These are phyloP conservation scores for Yarrowia sp. DNA, from an alignment of 805 yeast genomes.

Conservation along the genomic window DNA sequence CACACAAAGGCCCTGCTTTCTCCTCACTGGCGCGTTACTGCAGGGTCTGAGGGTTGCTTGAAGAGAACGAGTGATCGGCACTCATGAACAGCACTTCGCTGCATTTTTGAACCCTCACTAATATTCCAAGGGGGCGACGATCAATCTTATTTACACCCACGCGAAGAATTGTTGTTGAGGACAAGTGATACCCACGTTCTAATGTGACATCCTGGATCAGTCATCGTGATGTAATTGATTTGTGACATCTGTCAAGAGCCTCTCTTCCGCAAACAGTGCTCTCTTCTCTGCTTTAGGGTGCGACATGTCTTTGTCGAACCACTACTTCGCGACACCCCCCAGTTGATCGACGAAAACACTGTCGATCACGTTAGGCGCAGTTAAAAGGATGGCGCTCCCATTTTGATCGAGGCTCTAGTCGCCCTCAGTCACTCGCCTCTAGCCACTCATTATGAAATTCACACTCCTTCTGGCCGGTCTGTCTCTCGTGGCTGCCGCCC, in stretches of 20 bases:
- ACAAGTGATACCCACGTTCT: no score
- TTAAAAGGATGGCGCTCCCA: slow-evolving; percentile 23
- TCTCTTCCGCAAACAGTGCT: neutral
- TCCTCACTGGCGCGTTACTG: slow-evolving; percentile 14
- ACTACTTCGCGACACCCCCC: slow-evolving; percentile 16
- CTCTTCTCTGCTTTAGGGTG: neutral
- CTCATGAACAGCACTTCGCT: slow-evolving; percentile 15
- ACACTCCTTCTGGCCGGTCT: slow-evolving; percentile 32
- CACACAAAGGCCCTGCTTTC: slow-evolving; percentile 14
- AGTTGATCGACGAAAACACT: slow-evolving; percentile 38
- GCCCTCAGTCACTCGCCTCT: slow-evolving; percentile 7
- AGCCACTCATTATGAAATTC: slow-evolving; percentile 33
- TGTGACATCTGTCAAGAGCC: no score
- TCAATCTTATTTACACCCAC: slow-evolving; percentile 14
- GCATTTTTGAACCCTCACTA: slow-evolving; percentile 13
- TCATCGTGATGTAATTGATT: neutral
- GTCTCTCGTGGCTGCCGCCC: slow-evolving; percentile 35
- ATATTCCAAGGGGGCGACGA: slow-evolving; percentile 30
- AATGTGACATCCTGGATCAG: no score
- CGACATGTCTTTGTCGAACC: slow-evolving; percentile 1
- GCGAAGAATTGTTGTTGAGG: neutral
- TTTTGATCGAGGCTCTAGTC: slow-evolving; percentile 1
- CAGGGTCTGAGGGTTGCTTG: slow-evolving; percentile 29
- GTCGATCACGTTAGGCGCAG: slow-evolving; percentile 27
- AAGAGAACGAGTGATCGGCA: slow-evolving; percentile 6